Percentiles rank a stretch among this genome's conserved stretches.
phyloP scores from a whole-genome alignment of 163 green algal genomes.

The Chloromonas sp. region DNA sequence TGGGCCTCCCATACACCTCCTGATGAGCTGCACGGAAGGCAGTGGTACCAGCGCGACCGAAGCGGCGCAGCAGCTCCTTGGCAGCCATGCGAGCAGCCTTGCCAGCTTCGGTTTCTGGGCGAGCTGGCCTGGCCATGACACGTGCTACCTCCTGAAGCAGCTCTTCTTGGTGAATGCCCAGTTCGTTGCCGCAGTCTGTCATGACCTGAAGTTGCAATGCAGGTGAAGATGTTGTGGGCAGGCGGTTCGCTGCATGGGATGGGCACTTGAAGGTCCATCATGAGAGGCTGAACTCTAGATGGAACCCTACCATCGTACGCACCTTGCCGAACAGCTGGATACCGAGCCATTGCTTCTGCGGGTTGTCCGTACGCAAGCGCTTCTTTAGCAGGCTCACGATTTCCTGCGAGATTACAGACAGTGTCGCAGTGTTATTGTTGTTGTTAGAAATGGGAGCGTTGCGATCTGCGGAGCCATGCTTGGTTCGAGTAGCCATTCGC shows the following conservation, averaged over 20 bases:
- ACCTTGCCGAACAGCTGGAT: conserved; percentile 45
- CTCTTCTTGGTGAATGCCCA: conserved; percentile 35
- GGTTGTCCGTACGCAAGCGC: conserved; percentile 49
- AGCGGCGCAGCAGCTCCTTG: conserved; percentile 46
- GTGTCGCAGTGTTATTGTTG: not conserved
- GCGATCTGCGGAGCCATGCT: not conserved
- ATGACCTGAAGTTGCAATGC: conserved; percentile 28
- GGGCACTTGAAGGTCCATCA: too few relatives aligned
- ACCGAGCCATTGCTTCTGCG: conserved; percentile 55
- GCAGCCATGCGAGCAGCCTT: conserved; percentile 27
- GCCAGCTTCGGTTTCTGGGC: conserved; percentile 22
- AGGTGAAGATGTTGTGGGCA: not conserved
- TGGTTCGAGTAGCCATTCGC: not conserved
- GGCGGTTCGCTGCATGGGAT: too few relatives aligned
- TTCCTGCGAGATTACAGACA: conserved; percentile 18
- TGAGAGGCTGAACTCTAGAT: too few relatives aligned
- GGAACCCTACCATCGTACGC: not conserved
- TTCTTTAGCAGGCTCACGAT: conserved; percentile 34
- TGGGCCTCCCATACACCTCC: conserved; percentile 2
- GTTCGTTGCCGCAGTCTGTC: conserved; percentile 28
- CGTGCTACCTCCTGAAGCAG: conserved; percentile 50
- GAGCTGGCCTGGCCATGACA: conserved; percentile 28
- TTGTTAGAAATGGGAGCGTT: too few relatives aligned
- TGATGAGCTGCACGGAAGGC: conserved; percentile 26
- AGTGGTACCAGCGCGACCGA: conserved; percentile 29